These are phyloP conservation scores for Leccinum incarnatum DNA, from an alignment of 768 basidiomycete species.

Conservation along the genomic window DNA sequence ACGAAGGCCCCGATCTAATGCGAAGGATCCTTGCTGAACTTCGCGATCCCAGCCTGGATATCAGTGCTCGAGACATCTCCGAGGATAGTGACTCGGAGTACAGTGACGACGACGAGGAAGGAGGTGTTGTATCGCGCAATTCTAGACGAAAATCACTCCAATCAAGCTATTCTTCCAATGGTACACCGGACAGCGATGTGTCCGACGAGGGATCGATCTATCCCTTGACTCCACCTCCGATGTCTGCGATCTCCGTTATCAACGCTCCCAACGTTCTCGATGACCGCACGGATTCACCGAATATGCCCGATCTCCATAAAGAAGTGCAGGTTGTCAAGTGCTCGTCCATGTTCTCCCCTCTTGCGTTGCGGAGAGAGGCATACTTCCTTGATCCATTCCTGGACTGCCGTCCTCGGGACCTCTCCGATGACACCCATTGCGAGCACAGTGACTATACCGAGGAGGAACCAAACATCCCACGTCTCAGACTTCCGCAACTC, in stretches of 20 bases:
- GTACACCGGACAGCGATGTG: neutral
- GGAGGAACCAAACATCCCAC: neutral
- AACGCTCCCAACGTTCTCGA: neutral
- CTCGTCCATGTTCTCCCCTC: neutral
- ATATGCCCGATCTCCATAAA: neutral
- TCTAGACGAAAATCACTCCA: constrained; percentile 1
- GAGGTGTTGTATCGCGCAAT: neutral
- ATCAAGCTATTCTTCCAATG: neutral
- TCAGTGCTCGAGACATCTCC: neutral
- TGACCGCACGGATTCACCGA: neutral
- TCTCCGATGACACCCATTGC: constrained; percentile 10
- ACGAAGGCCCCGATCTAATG: constrained; percentile 11
- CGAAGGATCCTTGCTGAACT: constrained; percentile 15
- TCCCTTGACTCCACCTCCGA: constrained; percentile 10
- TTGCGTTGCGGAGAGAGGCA: neutral
- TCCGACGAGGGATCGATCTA: constrained; percentile 8
- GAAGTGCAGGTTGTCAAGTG: neutral
- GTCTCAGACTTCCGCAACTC: neutral
- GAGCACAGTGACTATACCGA: neutral
- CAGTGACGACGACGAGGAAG: neutral
- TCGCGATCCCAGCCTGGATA: constrained; percentile 13
- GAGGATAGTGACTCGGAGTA: constrained; percentile 11
- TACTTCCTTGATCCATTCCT: constrained; percentile 2
- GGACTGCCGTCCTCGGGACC: constrained; percentile 1
- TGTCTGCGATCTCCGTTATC: no score